Conservation (phyloP, 805 yeast species). For the Teunomyces atbi region DNA sequence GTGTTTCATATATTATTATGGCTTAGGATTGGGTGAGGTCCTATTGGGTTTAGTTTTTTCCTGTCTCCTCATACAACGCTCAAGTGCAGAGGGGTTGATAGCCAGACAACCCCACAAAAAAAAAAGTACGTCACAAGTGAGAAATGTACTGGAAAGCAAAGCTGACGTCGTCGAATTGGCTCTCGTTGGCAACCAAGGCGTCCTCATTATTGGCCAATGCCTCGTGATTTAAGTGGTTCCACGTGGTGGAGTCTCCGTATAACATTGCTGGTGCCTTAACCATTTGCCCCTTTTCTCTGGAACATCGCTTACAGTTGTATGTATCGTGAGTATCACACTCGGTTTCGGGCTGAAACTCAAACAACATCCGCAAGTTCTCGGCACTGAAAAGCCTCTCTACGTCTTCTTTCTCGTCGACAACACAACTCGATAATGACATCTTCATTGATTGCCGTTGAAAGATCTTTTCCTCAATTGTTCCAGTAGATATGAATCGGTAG, state of each 20-base stretch:
- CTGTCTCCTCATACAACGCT: not conserved
- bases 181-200: slow-evolving; percentile 71
- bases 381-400: slow-evolving; percentile 89
- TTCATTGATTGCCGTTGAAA: slow-evolving; percentile 96
- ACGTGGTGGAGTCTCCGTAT: slow-evolving; percentile 95
- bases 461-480: slow-evolving; percentile 94
- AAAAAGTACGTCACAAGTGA: slow-evolving; percentile 39
- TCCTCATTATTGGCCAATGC: slow-evolving; percentile 71
- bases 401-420: slow-evolving; percentile 93
- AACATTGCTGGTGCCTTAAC: slow-evolving; percentile 79
- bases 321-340: slow-evolving; percentile 91
- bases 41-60: not conserved
- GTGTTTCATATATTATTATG: not conserved
- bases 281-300: slow-evolving; percentile 46
- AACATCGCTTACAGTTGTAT: slow-evolving; percentile 83
- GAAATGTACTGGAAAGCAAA: slow-evolving; percentile 94
- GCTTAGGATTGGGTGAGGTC: not conserved
- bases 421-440: slow-evolving; percentile 88
- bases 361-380: slow-evolving; percentile 73
- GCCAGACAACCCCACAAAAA: not conserved
- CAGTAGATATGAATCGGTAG: slow-evolving; percentile 90
- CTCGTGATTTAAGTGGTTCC: slow-evolving; percentile 83
- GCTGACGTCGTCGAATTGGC: slow-evolving; percentile 63
- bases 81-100: not conserved
- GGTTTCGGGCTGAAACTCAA: slow-evolving; percentile 65